Base-by-base conservation (phyloP, 768 basidiomycete species). In the Hygrophorus pudorinus region DNA sequence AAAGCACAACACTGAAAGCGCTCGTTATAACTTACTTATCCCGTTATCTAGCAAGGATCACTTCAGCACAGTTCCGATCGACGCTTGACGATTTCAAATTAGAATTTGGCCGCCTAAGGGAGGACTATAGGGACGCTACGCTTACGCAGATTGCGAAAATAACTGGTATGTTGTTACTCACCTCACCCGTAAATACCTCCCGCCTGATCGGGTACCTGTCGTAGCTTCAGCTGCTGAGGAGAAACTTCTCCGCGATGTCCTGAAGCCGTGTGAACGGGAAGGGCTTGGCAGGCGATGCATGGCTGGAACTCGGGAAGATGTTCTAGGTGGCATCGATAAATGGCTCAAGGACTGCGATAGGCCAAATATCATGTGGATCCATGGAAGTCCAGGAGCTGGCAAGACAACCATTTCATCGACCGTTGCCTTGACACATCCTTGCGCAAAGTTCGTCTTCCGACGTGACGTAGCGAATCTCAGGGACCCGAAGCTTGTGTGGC, bases 401-500 rank as follows among this genome's bases (percentile, higher is more conserved):
- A 42, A 42, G 30, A n/a, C 41, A 10, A 20, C 41, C 10, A 42
- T 42, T 18, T 13, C 28, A 42, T 42, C 46, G 21, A 46, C 11
- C n/a, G 28, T 18, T 4, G 24, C 18, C 16, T 24, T 27, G 10
- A 28, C 6, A 27, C 21, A 20, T 10, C 21, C 18, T 4, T 13
- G 41, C 29, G 18, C 27, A 5, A n/a, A 13, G 10, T 42, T 42
- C 18, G 21, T 50, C 39, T 38, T 48, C 37, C 7, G 28, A 17
- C 45, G 45, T 10, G 49, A 47, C 33, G 45, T 42, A 14, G 45
- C 40, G 38, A 3, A 17, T 5, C 21, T 32, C 17, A 45, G 45
- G 21, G 42, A 35, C 6, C 49, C 49, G 1, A 39, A 34, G 14
- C 34, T 32, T 34, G 35, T 50, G 5, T 50, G 49, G 49, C 45